These are phyloP conservation scores for Solanum dulcamara DNA, from an alignment of 257 asterid genomes.

Conservation along the genomic window DNA sequence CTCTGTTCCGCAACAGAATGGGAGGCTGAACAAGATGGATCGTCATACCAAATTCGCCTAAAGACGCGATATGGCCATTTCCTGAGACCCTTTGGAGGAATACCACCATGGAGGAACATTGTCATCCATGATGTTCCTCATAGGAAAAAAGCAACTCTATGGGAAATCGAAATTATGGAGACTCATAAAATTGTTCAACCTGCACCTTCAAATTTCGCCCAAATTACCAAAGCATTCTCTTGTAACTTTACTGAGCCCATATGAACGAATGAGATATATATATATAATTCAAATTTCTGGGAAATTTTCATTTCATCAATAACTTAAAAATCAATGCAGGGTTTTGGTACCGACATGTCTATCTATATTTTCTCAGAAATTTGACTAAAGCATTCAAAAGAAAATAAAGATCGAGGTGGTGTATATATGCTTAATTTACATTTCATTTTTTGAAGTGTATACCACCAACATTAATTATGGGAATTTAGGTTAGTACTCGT, in stretches of 20 bases:
- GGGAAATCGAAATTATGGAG: background rate
- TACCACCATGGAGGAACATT: background rate
- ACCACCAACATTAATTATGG: background rate
- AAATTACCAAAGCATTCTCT: background rate
- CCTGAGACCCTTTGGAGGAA: background rate
- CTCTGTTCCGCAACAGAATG: slow-evolving; percentile 60
- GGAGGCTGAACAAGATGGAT: slow-evolving; percentile 23
- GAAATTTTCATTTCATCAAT: background rate
- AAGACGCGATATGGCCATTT: background rate
- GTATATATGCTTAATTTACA: no score
- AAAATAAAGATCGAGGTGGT: background rate
- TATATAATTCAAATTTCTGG: background rate
- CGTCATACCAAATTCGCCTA: background rate
- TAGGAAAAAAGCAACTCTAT: background rate
- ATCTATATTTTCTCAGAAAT: no score
- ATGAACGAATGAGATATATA: background rate
- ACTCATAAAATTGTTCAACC: background rate
- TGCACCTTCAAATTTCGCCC: background rate
- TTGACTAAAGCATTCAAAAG: no score
- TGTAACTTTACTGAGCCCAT: background rate
- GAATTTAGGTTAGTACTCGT: background rate
- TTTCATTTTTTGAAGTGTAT: background rate
- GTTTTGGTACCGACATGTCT: background rate
- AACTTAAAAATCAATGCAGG: background rate
- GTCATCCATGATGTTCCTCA: background rate